Evolutionary conservation across 202 grass and related monocot species (phyloP).

Genomic region (Digitaria exilis): DNA sequence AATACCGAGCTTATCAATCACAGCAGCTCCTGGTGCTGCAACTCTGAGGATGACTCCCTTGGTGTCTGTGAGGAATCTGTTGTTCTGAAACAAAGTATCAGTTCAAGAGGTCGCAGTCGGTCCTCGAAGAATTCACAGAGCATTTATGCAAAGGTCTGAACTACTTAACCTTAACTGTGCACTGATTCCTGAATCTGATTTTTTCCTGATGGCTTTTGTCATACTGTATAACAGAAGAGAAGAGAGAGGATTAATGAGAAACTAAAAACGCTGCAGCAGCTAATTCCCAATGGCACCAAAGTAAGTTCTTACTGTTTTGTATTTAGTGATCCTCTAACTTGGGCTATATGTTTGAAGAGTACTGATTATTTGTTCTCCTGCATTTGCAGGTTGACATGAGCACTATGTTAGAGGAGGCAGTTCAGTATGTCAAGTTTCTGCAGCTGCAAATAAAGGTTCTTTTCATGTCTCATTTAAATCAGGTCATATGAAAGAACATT

Average conservation of each 20-base stretch:
- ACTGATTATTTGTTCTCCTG: background rate
- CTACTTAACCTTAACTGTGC: background rate
- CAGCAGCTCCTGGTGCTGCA: slow-evolving; percentile 41
- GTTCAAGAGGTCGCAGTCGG: slow-evolving; percentile 11
- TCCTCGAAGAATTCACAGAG: slow-evolving; percentile 44
- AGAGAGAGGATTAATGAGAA: slow-evolving; percentile 69
- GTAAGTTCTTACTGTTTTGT: slow-evolving; percentile 34
- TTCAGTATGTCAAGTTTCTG: slow-evolving; percentile 77
- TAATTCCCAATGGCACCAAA: slow-evolving; percentile 82
- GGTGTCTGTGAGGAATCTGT: slow-evolving; percentile 17
- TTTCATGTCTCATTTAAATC: background rate
- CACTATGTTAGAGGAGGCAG: slow-evolving; percentile 87
- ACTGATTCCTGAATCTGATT: background rate
- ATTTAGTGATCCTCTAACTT: background rate
- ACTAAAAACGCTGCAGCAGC: slow-evolving; percentile 61
- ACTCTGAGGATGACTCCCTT: slow-evolving; percentile 55
- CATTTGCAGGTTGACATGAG: slow-evolving; percentile 75
- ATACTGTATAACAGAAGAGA: slow-evolving; percentile 57
- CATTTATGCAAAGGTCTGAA: slow-evolving; percentile 67
- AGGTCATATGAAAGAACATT: background rate
- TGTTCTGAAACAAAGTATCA: slow-evolving; percentile 30
- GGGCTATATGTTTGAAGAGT: background rate
- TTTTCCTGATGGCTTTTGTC: slow-evolving; percentile 24
- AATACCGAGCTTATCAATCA: slow-evolving; percentile 20
- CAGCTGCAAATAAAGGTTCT: slow-evolving; percentile 83